These are phyloP conservation scores for Amauroascus verrucosus DNA, from an alignment of 2,329 filamentous ascomycete species.

Conservation along the genomic window DNA sequence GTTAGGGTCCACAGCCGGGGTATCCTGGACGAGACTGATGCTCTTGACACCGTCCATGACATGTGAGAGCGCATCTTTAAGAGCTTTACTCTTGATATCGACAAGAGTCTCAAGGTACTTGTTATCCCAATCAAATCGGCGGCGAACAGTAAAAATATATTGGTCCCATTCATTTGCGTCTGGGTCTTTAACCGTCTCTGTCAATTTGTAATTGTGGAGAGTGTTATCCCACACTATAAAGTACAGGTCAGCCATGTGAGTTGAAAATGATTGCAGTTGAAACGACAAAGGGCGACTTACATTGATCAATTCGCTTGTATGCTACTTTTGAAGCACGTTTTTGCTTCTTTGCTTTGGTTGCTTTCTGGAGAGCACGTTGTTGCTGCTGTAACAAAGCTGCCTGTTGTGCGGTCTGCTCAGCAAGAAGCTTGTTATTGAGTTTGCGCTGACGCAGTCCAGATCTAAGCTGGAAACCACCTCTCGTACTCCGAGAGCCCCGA, in stretches of 20 bases:
- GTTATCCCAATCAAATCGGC: slow-evolving; percentile 75
- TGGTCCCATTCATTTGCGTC: slow-evolving; percentile 60
- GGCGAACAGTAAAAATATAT: slow-evolving; percentile 71
- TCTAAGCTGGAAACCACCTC: background rate
- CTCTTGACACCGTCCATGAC: slow-evolving; percentile 69
- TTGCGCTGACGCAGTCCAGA: background rate
- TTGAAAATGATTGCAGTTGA: background rate
- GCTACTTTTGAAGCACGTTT: slow-evolving; percentile 47
- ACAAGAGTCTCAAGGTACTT: slow-evolving; percentile 65
- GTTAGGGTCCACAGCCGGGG: slow-evolving; percentile 61
- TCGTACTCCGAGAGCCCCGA: background rate
- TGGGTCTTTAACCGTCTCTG: slow-evolving; percentile 55
- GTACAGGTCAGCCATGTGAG: background rate
- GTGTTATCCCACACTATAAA: slow-evolving; percentile 42
- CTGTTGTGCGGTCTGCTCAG: slow-evolving; percentile 11
- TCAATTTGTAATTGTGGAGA: slow-evolving; percentile 56
- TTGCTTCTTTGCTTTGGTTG: slow-evolving; percentile 34
- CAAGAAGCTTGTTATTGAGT: slow-evolving; percentile 7
- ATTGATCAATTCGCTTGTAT: slow-evolving; percentile 59
- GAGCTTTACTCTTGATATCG: slow-evolving; percentile 72
- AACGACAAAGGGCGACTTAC: slow-evolving; percentile 22
- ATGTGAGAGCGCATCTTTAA: slow-evolving; percentile 60
- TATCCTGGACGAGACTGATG: slow-evolving; percentile 69
- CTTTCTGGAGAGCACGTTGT: slow-evolving; percentile 16
- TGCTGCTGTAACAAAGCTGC: slow-evolving; percentile 5